A percentile compares a stretch with the other conserved stretches of the same genome.
Conservation (phyloP, 2,329 filamentous ascomycete species). For the Cordyceps cicadae region DNA sequence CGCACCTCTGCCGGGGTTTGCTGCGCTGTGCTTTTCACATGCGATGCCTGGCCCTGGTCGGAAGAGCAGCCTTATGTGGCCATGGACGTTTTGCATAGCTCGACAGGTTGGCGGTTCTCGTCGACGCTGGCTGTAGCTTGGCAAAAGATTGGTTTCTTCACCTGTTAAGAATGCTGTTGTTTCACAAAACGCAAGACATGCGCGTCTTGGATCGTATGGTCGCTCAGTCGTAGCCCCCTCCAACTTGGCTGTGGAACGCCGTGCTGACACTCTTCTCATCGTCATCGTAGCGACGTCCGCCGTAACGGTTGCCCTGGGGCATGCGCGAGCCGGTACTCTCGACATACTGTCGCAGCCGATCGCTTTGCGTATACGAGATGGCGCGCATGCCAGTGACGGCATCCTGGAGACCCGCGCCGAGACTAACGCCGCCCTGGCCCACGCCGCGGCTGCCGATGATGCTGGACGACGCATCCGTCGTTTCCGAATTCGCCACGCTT, state of each 20-base stretch:
- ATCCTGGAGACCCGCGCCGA: constrained; percentile 71
- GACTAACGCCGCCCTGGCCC: constrained; percentile 78
- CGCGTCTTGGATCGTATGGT: background rate
- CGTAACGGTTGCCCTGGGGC: constrained; percentile 59
- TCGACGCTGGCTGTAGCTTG: background rate
- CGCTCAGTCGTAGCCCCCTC: constrained; percentile 49
- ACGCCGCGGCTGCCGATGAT: constrained; percentile 67
- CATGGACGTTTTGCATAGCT: background rate
- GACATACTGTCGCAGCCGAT: constrained; percentile 89
- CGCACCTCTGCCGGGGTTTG: background rate
- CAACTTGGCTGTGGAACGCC: constrained; percentile 91
- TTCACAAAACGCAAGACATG: background rate
- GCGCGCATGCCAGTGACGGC: constrained; percentile 57
- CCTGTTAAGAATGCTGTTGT: background rate
- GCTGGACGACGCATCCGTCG: constrained; percentile 73
- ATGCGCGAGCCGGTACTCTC: constrained; percentile 66
- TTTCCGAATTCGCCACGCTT: constrained; percentile 84
- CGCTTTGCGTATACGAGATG: constrained; percentile 51
- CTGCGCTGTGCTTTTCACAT: background rate
- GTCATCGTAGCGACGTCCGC: constrained; percentile 69
- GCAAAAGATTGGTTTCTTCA: background rate
- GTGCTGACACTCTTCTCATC: constrained; percentile 95
- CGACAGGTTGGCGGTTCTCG: background rate
- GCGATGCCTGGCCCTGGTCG: background rate
- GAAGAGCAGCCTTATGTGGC: background rate